phyloP scores from a whole-genome alignment of 495 filamentous ascomycete species.

The Letharia lupina region DNA sequence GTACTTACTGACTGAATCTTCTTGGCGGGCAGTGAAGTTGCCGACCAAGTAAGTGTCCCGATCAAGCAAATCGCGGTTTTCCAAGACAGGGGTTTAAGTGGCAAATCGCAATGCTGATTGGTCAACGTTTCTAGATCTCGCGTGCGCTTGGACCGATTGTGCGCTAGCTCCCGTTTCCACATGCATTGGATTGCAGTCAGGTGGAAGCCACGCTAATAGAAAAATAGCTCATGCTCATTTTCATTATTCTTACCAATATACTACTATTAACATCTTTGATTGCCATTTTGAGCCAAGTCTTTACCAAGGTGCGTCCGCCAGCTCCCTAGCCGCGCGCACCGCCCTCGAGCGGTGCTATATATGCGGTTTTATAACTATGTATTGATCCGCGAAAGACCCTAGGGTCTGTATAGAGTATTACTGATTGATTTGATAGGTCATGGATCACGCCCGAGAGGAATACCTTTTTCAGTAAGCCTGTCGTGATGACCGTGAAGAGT shows the following conservation, averaged over 20 bases:
- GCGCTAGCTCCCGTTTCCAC: slow-evolving; percentile 28
- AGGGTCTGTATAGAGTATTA: slow-evolving; percentile 9
- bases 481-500: slow-evolving; percentile 21
- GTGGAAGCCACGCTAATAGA: slow-evolving; percentile 21
- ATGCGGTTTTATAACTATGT: slow-evolving; percentile 12
- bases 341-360: slow-evolving; percentile 32
- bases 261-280: slow-evolving; percentile 86
- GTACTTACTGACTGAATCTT: background rate
- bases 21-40: slow-evolving; percentile 40
- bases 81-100: slow-evolving; percentile 10
- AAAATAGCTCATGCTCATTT: slow-evolving; percentile 48
- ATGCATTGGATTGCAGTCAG: slow-evolving; percentile 28
- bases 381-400: slow-evolving; percentile 2
- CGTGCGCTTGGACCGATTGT: slow-evolving; percentile 34
- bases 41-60: slow-evolving; percentile 33
- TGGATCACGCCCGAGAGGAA: slow-evolving; percentile 58
- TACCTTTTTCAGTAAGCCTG: slow-evolving; percentile 68
- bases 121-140: slow-evolving; percentile 23
- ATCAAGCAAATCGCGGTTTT: slow-evolving; percentile 14
- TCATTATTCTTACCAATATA: slow-evolving; percentile 81
- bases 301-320: slow-evolving; percentile 61
- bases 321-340: slow-evolving; percentile 8
- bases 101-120: slow-evolving; percentile 29
- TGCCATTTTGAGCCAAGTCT: slow-evolving; percentile 81
- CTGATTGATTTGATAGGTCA: slow-evolving; percentile 40